Base-by-base conservation (phyloP, 2,329 filamentous ascomycete genomes). In the Cladosporium sp. region DNA sequence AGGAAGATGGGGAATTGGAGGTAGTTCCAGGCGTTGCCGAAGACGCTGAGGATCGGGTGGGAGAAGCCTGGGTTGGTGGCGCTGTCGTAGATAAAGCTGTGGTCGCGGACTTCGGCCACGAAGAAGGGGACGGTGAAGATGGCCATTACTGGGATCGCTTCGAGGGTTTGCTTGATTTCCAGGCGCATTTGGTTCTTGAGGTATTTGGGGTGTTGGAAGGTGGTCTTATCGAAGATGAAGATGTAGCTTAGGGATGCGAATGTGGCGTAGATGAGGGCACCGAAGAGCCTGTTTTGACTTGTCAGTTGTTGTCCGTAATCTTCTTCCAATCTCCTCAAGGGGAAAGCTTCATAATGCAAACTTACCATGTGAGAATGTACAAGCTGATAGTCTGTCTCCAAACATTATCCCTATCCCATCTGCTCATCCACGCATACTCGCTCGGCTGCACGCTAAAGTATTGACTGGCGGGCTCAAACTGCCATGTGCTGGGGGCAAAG, bases 201-300 rank as follows among this genome's bases (percentile, higher is more conserved):
- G 70, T 92, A 97, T 66, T 93, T 93, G 41, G 92, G 92, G 68
- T 97, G 92, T 46, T 88, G 76, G 71, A 92, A 83, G 38, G 88
- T 93, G 36, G 82, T 79, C 71, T 96, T 93, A 72, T 96, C 91
- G 73, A 95, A 96, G 65, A 96, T 78, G 72, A 95, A 85, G 63
- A 85, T 62, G 72, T 94, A 97, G 13, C 90, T 95, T 15, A 94
- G 76, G 5, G 84, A 78, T 3, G 91, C 87, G 65, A 88, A 89
- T 57, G 88, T 62, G 68, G 92, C 95, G 78, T 96, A 97, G 50
- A 93, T 76, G 40, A 90, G 57, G 29, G 91, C 70, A 49, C 91
- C 92, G 62, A 95, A 95, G 59, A 95, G 68, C 85, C 91, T 96
- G 62, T 19, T 18, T 18, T 25, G 41, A 7, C 30, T 35, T 43